phyloP scores from a whole-genome alignment of 768 basidiomycete genomes.

The Tricholoma terreum region DNA sequence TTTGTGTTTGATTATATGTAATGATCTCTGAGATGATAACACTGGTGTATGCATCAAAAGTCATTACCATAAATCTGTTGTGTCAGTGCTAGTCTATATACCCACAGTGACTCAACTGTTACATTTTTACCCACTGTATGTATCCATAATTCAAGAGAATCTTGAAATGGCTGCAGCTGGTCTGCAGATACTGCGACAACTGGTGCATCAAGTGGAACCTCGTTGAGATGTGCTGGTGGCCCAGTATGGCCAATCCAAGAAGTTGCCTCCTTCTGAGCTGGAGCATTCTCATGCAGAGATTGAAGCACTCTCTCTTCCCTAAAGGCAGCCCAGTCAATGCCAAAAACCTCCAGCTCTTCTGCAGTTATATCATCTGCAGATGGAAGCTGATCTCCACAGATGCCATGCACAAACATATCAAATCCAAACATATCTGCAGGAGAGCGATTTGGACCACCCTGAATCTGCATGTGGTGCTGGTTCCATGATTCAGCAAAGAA shows the following conservation, averaged over 20 bases:
- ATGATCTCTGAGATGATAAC: too few species aligned
- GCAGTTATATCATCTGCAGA: conserved; percentile 4
- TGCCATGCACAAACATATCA: conserved; percentile 25
- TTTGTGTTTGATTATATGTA: too few species aligned
- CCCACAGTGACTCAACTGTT: neutral
- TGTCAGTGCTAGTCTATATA: neutral
- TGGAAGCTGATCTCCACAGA: conserved; percentile 4
- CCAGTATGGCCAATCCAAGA: neutral
- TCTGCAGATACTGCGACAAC: neutral
- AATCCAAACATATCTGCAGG: conserved; percentile 32
- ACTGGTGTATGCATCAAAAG: neutral
- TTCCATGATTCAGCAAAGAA: conserved; percentile 33
- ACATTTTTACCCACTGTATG: neutral
- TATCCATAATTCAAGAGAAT: neutral
- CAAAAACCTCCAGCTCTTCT: conserved; percentile 22
- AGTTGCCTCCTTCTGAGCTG: neutral
- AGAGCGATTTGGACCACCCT: conserved; percentile 16
- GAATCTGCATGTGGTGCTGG: conserved; percentile 25
- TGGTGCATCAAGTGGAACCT: neutral
- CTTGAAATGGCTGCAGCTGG: neutral
- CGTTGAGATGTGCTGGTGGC: neutral
- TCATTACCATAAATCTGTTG: neutral
- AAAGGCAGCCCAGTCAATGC: conserved; percentile 27
- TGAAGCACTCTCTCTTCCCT: conserved; percentile 9
- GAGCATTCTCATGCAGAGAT: neutral